Base-by-base conservation (phyloP, 495 filamentous ascomycete genomes). In the Penicillium samsonianum region DNA sequence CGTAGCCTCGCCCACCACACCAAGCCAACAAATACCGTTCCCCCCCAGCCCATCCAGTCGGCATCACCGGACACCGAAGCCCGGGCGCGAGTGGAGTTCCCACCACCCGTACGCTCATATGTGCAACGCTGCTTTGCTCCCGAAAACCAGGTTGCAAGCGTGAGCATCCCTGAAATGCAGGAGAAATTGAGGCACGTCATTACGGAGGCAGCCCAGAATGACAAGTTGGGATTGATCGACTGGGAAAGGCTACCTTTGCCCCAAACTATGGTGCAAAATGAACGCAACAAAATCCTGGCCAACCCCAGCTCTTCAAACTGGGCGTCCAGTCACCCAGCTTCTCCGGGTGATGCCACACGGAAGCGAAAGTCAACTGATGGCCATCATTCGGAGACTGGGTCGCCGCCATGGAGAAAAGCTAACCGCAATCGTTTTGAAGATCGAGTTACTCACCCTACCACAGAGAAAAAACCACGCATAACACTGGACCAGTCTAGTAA, bases 171-270 rank as follows among this genome's bases (percentile, higher is more conserved):
- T 37, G 90, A 94, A 30, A 90, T 96, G 81, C 87, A 96, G 67
- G 76, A 77, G 53, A 95, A 91, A 64, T 76, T 98, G 50, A 96
- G 93, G 73, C 70, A 87, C 22, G 85, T 91, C 64, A 98, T 99
- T 64, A 88, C 87, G 48, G 77, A 84, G 28, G 90, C 90, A 37
- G 90, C 89, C 55, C 86, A 91, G 60, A 77, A 72, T 59, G 77
- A 87, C 50, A 79, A 80, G 44, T 80, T 97, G 62, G 77, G 85
- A 65, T 78, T 75, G 16, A 82, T 89, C 58, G 83, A 97, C 77
- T 99, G 94, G 94, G 84, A 87, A 47, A 79, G 75, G 20, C 78
- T 92, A 77, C 88, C 89, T 16, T 74, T 98, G n/a, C 94, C 94
- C 0, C 94, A 99, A 73, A 73, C 88, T 53, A 82, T 96, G 73